Evolutionary conservation across 495 filamentous ascomycete genomes (phyloP).

Genomic region (Penicillium egyptiacum): DNA sequence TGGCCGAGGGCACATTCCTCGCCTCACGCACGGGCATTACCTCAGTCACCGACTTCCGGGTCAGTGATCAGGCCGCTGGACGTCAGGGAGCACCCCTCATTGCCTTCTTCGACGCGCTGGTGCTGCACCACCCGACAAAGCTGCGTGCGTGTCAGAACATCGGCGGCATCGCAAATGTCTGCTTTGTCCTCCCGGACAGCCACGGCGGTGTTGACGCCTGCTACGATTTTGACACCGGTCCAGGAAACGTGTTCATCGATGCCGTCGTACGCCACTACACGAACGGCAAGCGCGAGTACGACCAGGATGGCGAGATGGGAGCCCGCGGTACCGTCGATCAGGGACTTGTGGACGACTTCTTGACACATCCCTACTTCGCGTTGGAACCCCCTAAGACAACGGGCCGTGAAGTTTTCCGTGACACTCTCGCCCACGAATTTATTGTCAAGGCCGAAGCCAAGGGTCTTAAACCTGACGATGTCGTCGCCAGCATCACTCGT

Average conservation of each 20-base stretch:
- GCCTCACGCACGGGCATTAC: conserved; percentile 47
- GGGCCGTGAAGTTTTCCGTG: conserved; percentile 58
- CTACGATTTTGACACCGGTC: conserved; percentile 55
- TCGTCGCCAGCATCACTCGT: conserved; percentile 56
- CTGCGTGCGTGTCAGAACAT: conserved; percentile 59
- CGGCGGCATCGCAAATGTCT: conserved; percentile 60
- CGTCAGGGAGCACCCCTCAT: conserved; percentile 48
- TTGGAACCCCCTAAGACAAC: conserved; percentile 57
- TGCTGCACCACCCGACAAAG: conserved; percentile 57
- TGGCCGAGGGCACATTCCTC: conserved; percentile 47
- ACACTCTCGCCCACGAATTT: conserved; percentile 49
- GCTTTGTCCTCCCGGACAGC: conserved; percentile 56
- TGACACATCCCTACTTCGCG: conserved; percentile 49
- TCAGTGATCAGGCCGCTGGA: conserved; percentile 46
- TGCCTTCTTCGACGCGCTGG: conserved; percentile 49
- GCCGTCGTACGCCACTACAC: conserved; percentile 40
- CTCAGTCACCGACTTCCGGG: conserved; percentile 47
- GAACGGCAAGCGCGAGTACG: conserved; percentile 34
- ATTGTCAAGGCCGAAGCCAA: conserved; percentile 45
- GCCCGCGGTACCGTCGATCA: conserved; percentile 53
- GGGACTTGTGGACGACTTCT: conserved; percentile 53
- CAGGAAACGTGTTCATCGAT: conserved; percentile 45
- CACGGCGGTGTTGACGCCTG: conserved; percentile 47
- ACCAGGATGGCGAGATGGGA: conserved; percentile 53
- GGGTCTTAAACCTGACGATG: conserved; percentile 47